Conservation (phyloP, 177 flowering plant species). For the Vitis hybrid region DNA sequence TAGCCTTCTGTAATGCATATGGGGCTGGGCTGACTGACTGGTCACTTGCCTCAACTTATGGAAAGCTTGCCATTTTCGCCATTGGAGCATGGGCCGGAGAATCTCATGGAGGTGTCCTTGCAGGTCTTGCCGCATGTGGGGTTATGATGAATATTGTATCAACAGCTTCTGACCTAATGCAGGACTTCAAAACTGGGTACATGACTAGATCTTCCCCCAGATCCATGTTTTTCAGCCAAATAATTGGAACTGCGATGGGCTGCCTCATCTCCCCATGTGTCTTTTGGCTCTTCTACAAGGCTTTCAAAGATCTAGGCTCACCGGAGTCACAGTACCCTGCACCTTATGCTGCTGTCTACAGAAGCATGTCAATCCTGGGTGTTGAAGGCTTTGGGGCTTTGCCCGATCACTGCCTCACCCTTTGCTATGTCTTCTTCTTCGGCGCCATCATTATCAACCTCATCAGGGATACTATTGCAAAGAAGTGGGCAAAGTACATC, state of each 20-base stretch:
- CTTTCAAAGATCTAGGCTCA: conserved; percentile 9
- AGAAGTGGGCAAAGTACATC: conserved; percentile 7
- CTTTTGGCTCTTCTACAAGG: conserved; percentile 18
- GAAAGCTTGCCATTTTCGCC: neutral
- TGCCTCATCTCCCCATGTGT: conserved; percentile 16
- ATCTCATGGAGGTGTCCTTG: conserved; percentile 19
- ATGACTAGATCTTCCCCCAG: conserved; percentile 11
- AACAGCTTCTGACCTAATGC: conserved; percentile 6
- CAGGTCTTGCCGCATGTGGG: conserved; percentile 23
- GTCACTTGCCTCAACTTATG: no score
- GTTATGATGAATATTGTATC: no score
- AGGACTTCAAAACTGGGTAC: conserved; percentile 21
- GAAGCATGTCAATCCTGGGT: conserved; percentile 17
- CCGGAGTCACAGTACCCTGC: conserved; percentile 8
- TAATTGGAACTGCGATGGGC: conserved; percentile 17
- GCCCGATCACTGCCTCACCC: conserved; percentile 16
- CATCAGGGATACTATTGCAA: conserved; percentile 3
- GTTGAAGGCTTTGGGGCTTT: conserved; percentile 14
- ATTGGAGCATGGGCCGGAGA: conserved; percentile 19
- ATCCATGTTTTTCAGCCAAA: conserved; percentile 16
- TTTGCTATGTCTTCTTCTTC: conserved; percentile 11
- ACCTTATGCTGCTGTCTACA: conserved; percentile 10
- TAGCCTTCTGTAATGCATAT: conserved; percentile 18
- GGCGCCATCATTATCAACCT: conserved; percentile 13
- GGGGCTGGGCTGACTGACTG: conserved; percentile 3